These are phyloP conservation scores for Glycine latifolia DNA, from an alignment of 306 rosid genomes.

Conservation along the genomic window DNA sequence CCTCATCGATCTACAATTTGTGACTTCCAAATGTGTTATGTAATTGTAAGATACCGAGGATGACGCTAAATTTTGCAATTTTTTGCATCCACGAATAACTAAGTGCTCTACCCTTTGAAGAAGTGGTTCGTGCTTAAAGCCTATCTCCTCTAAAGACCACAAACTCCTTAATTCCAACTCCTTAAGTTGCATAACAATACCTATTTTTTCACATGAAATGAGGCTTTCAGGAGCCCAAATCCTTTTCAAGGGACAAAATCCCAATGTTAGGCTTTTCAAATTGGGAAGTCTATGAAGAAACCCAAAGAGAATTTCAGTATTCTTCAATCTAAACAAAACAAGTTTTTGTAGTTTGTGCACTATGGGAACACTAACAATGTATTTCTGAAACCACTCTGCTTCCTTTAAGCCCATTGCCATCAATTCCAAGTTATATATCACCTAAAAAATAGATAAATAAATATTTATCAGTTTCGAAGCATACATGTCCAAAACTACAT, in stretches of 20 bases:
- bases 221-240: neutral
- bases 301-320: conserved; percentile 8
- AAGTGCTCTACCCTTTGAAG: conserved; percentile 32
- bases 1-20: neutral
- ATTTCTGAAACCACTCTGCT: neutral
- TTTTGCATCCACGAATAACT: neutral
- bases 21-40: conserved; percentile 36
- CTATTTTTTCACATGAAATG: neutral
- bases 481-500: neutral
- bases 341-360: conserved; percentile 15
- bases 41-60: neutral
- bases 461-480: neutral
- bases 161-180: neutral
- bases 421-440: neutral
- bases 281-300: conserved; percentile 35
- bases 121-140: conserved; percentile 4
- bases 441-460: neutral
- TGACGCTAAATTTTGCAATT: neutral
- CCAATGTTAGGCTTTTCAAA: neutral
- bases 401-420: neutral
- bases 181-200: conserved; percentile 22
- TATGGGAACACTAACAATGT: neutral
- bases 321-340: neutral
- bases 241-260: neutral
- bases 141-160: neutral